Evolutionary conservation across 441 rosid genomes (phyloP).

Genomic region (Omphalea diandra): DNA sequence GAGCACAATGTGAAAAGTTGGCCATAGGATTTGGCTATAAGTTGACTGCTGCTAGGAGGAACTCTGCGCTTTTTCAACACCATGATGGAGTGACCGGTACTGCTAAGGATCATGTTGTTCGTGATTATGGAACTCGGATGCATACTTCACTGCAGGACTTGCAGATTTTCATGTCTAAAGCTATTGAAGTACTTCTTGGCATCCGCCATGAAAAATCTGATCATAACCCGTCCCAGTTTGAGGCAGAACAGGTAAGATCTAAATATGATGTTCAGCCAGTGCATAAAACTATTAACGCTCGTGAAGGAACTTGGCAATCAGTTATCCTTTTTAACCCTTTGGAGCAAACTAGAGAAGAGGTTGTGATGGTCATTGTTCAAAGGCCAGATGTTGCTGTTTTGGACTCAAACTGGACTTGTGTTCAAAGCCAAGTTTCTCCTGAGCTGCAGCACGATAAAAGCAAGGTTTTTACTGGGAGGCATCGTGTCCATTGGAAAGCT

Average conservation of each 20-base stretch:
- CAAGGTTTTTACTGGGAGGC: conserved; percentile 76
- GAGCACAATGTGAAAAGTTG: conserved; percentile 80
- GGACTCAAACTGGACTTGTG: conserved; percentile 91
- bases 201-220: conserved; percentile 80
- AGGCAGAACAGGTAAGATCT: conserved; percentile 79
- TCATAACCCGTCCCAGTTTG: conserved; percentile 68
- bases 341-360: conserved; percentile 87
- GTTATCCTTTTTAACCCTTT: conserved; percentile 79
- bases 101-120: conserved; percentile 93
- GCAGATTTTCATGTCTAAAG: conserved; percentile 95
- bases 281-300: conserved; percentile 60
- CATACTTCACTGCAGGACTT: conserved; percentile 88
- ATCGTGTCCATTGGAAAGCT: conserved; percentile 93
- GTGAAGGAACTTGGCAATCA: conserved; percentile 74
- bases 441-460: conserved; percentile 74
- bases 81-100: conserved; percentile 99
- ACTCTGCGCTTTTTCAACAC: conserved; percentile 97
- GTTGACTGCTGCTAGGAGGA: conserved; percentile 95
- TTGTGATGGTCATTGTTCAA: conserved; percentile 67
- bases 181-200: conserved; percentile 82
- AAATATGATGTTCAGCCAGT: conserved; percentile 81
- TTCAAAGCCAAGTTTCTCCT: conserved; percentile 89
- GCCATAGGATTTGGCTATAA: conserved; percentile 75
- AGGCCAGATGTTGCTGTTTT: conserved; percentile 72
- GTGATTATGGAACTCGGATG: conserved; percentile 88